Conservation (phyloP, 257 asterid genomes). For the Lycium barbarum region DNA sequence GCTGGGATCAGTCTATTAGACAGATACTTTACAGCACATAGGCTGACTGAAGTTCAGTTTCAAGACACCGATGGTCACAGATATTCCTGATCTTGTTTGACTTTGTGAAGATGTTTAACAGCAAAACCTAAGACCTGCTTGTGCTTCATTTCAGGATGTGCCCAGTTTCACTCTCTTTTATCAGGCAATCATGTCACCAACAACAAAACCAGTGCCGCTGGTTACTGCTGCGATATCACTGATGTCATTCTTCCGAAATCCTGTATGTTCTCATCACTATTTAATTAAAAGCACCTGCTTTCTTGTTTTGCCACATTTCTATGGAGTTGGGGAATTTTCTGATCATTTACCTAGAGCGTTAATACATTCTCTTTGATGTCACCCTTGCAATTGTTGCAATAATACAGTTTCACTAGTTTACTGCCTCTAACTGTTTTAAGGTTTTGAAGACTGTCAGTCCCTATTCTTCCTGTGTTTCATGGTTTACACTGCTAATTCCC, state of each 20-base stretch:
- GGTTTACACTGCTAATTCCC: slow-evolving; percentile 5
- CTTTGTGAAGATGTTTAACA: slow-evolving; percentile 13
- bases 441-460: background rate
- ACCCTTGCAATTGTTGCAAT: slow-evolving; percentile 9
- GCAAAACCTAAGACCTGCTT: slow-evolving; percentile 18
- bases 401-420: slow-evolving; percentile 7
- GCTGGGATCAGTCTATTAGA: slow-evolving; percentile 5
- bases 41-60: background rate
- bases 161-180: slow-evolving; percentile 54
- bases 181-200: slow-evolving; percentile 71
- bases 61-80: background rate
- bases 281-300: background rate
- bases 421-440: background rate
- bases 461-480: background rate
- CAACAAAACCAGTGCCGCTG: slow-evolving; percentile 77
- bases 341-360: slow-evolving; percentile 4
- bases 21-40: background rate
- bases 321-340: background rate
- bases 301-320: background rate
- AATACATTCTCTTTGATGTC: background rate
- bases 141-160: slow-evolving; percentile 60
- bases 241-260: slow-evolving; percentile 67
- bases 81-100: slow-evolving; percentile 9
- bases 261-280: slow-evolving; percentile 56
- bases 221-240: slow-evolving; percentile 74